Evolutionary conservation across 192 early-diverging fungal genomes (phyloP).

Genomic region (Umbelopsis sp.): DNA sequence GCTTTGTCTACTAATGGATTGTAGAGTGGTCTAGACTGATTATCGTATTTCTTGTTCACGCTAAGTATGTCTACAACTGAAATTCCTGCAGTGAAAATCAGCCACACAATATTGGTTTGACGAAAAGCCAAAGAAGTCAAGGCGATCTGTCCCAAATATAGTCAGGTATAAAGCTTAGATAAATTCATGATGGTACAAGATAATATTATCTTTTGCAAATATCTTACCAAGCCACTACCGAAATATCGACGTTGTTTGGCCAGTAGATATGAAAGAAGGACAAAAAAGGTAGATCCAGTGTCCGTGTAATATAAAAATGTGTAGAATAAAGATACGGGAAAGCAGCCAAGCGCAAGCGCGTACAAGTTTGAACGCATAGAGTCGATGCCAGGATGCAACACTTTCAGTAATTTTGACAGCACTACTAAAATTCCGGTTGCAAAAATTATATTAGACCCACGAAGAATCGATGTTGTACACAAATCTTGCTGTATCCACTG

Average conservation of each 20-base stretch:
- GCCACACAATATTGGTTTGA: constrained; percentile 95
- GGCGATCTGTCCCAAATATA: constrained; percentile 22
- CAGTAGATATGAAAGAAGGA: constrained; percentile 66
- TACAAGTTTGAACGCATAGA: constrained; percentile 12
- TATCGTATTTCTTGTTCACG: neutral
- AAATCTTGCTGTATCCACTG: neutral
- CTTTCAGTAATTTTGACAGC: constrained; percentile 35
- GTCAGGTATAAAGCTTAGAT: neutral
- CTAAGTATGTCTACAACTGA: constrained; percentile 35
- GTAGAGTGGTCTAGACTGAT: neutral
- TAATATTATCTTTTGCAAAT: neutral
- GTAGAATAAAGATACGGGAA: constrained; percentile 87
- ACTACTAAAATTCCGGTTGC: constrained; percentile 54
- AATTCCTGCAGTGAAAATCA: constrained; percentile 64
- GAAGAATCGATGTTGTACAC: constrained; percentile 41
- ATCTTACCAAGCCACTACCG: constrained; percentile 60
- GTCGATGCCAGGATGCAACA: constrained; percentile 39
- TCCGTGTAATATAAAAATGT: constrained; percentile 93
- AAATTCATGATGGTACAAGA: neutral
- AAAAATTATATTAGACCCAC: constrained; percentile 72
- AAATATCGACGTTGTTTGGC: constrained; percentile 48
- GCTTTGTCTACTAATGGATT: constrained; percentile 21
- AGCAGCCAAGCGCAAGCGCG: constrained; percentile 57
- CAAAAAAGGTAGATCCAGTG: constrained; percentile 78
- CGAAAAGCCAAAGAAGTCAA: constrained; percentile 66